A percentile compares a stretch with the other conserved stretches of the same genome.
Evolutionary conservation across 106 monocot species (phyloP).

Genomic region (Chionographis japonica): DNA sequence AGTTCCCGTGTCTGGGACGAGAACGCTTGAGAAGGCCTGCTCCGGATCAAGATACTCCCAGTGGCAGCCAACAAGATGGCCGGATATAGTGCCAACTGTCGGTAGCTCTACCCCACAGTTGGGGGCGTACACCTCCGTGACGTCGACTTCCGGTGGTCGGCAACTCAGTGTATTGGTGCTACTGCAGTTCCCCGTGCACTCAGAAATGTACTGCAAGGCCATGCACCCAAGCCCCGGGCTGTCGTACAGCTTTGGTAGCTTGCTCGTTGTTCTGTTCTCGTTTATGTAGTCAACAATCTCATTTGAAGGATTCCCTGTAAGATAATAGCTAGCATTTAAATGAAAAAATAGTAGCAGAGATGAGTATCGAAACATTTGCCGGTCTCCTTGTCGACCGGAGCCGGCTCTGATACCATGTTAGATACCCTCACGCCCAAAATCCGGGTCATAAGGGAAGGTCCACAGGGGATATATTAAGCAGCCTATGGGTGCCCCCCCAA

Average conservation of each 20-base stretch:
- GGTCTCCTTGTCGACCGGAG: too few species aligned
- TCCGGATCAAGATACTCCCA: conserved; percentile 32
- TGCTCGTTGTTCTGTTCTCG: conserved; percentile 51
- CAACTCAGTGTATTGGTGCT: conserved; percentile 43
- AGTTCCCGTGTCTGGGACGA: conserved; percentile 19
- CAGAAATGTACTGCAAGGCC: conserved; percentile 69
- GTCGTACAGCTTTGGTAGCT: conserved; percentile 46
- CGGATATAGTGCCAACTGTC: conserved; percentile 47
- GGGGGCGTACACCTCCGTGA: conserved; percentile 80
- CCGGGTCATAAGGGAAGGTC: too few species aligned
- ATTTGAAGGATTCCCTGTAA: conserved; percentile 55
- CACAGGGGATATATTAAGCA: too few species aligned
- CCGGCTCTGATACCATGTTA: too few species aligned
- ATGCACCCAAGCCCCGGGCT: conserved; percentile 81
- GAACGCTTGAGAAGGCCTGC: conserved; percentile 33
- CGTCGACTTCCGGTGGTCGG: conserved; percentile 43
- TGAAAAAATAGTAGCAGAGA: too few species aligned
- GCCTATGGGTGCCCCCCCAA: too few species aligned
- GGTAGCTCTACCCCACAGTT: conserved; percentile 84
- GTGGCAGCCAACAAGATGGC: conserved; percentile 42
- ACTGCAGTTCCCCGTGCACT: conserved; percentile 57
- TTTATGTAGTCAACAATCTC: conserved; percentile 57
- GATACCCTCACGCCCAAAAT: too few species aligned
- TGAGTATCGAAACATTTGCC: too few species aligned
- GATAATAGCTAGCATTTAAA: not conserved